A percentile compares a stretch with the other conserved stretches of the same genome.
Conservation (phyloP, 306 rosid species). For the Vigna mungo region DNA sequence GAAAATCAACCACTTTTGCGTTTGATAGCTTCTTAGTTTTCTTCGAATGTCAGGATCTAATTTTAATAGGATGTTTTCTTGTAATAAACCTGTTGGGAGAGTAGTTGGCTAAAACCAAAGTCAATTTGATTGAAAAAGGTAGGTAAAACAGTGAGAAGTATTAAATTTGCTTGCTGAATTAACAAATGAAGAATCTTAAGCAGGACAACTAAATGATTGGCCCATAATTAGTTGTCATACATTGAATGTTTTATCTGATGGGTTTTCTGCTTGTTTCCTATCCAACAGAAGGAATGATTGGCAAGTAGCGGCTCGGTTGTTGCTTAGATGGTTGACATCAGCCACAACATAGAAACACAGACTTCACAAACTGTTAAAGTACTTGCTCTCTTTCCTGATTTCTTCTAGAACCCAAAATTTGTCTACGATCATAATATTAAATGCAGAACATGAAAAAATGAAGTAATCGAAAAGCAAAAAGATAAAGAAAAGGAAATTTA, state of each 20-base stretch:
- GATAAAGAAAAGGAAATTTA: not conserved
- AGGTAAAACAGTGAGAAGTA: slow-evolving; percentile 41
- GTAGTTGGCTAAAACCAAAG: slow-evolving; percentile 30
- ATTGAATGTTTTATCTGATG: slow-evolving; percentile 45
- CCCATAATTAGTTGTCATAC: slow-evolving; percentile 38
- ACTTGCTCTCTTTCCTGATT: not conserved
- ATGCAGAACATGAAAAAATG: not conserved
- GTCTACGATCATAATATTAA: not conserved
- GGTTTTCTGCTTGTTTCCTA: slow-evolving; percentile 37
- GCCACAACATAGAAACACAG: slow-evolving; percentile 8
- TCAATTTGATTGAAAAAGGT: slow-evolving; percentile 36
- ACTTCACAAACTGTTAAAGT: slow-evolving; percentile 12
- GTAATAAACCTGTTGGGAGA: slow-evolving; percentile 7
- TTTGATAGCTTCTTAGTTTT: not conserved
- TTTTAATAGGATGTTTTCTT: not conserved
- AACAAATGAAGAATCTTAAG: slow-evolving; percentile 46
- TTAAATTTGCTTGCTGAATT: slow-evolving; percentile 27
- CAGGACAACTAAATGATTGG: slow-evolving; percentile 52
- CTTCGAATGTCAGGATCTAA: slow-evolving; percentile 1
- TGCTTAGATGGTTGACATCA: slow-evolving; percentile 46
- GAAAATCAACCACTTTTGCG: slow-evolving; percentile 12
- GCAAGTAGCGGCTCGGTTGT: slow-evolving; percentile 34
- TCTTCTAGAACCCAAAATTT: slow-evolving; percentile 25
- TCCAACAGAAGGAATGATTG: slow-evolving; percentile 31
- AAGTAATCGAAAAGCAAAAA: not conserved